Percentiles rank a stretch among this genome's conserved stretches.
phyloP scores from a whole-genome alignment of 108 stramenopile species.

The Aurantiochytrium sp. region DNA sequence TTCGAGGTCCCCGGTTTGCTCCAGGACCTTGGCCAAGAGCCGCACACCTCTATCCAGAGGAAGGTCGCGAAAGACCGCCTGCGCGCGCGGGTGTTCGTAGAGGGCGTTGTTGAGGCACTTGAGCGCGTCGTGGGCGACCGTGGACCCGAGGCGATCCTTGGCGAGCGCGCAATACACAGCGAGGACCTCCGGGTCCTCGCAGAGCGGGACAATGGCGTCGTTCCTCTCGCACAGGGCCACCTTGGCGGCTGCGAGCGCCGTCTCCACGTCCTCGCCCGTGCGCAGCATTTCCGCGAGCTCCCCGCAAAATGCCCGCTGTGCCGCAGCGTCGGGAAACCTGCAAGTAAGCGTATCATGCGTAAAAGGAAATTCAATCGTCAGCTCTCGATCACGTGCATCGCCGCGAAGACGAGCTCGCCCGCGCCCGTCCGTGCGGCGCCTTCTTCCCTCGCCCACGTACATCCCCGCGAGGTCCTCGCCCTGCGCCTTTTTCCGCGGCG shows the following conservation, averaged over 20 bases:
- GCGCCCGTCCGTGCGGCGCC: background rate
- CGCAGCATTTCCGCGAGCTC: no score
- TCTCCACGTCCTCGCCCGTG: no score
- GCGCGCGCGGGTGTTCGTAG: background rate
- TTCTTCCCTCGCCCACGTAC: background rate
- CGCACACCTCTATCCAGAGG: background rate
- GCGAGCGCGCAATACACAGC: background rate
- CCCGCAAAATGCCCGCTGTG: background rate
- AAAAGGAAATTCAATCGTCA: no score
- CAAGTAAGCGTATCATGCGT: no score
- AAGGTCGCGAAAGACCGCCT: background rate
- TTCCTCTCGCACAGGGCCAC: background rate
- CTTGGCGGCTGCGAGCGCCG: background rate
- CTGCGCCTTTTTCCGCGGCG: no score
- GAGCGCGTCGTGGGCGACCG: background rate
- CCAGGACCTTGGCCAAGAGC: background rate
- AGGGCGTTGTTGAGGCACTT: conserved; percentile 10
- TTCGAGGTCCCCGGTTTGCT: background rate
- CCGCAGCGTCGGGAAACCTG: background rate
- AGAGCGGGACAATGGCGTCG: background rate
- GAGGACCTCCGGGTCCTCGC: background rate
- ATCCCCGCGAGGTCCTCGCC: no score
- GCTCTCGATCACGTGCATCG: no score
- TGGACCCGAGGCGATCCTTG: background rate
- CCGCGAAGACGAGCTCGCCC: no score